Evolutionary conservation across 192 early-diverging fungal genomes (phyloP), one percentile per base, ranked within the genome.

Genomic region (Linnemannia hyalina): DNA sequence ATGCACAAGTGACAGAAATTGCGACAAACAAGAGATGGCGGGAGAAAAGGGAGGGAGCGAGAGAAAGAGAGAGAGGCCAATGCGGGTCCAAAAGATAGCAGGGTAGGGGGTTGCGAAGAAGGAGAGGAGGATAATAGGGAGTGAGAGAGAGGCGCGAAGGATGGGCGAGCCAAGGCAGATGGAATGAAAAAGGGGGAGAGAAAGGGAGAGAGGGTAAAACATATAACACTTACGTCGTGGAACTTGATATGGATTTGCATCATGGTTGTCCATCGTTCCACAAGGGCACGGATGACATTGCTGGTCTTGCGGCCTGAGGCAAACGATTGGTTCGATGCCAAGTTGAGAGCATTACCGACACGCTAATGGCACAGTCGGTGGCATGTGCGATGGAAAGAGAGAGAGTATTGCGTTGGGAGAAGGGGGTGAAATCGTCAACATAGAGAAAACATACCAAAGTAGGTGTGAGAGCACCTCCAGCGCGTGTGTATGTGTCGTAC

Each of bases 241-340:
- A 86, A 86, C 71, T 80, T 77, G 79, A 73, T 57, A 36, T 86
- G 83, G 44, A 80, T 80, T 36, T 72, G 79, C 75, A 86, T 80
- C 75, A 86, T 73, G 16, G 75, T n/a, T 13, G 78, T 74, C 83
- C 83, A 86, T 76, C 83, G 83, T 38, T 86, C 83, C 29, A 80
- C 71, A n/a, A 86, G 83, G 7, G 69, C 78, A 74, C 79, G 68
- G 71, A 86, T 54, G 1, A 75, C 73, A 76, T 80, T 77, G 57
- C 78, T 77, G 35, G 57, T 40, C 71, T 86, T 86, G 46, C 68
- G 73, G 29, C 83, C 83, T 4, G 79, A 15, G 4, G 83, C 70
- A 7, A 81, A 7, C 20, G 74, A 46, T 11, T 80, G 74, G 74
- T 77, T 79, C 18, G 74, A 52, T 1, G 75, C 68, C 74, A 86